Conservation (phyloP, 2,329 filamentous ascomycete species). For the Cladophialophora yegresii region DNA sequence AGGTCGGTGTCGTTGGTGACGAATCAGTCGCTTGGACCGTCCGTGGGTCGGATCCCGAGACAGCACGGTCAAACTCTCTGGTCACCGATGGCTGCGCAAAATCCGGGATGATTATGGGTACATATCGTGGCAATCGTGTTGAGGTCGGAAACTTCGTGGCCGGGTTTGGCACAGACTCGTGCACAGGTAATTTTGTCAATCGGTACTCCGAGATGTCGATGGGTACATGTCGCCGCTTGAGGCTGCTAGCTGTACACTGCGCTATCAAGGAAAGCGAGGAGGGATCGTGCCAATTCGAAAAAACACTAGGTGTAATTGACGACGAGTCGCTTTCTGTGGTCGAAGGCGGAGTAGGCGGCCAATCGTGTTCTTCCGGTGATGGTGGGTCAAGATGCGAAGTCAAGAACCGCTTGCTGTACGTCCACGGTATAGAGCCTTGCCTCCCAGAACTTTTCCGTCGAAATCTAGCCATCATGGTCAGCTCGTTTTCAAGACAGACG, state of each 20-base stretch:
- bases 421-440: constrained; percentile 14
- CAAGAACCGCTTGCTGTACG: constrained; percentile 17
- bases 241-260: constrained; percentile 13
- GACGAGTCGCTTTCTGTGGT: constrained; percentile 17
- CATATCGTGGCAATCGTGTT: constrained; percentile 37
- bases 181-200: constrained; percentile 16
- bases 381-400: constrained; percentile 32
- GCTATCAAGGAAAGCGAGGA: constrained; percentile 20
- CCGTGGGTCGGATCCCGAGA: constrained; percentile 22
- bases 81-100: constrained; percentile 37
- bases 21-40: constrained; percentile 21
- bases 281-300: constrained; percentile 25
- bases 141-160: constrained; percentile 23
- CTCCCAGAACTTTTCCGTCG: constrained; percentile 26
- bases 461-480: constrained; percentile 32
- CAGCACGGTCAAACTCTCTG: constrained; percentile 28
- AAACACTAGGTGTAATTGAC: constrained; percentile 14
- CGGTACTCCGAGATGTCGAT: constrained; percentile 29
- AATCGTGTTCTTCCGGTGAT: constrained; percentile 28
- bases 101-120: constrained; percentile 39
- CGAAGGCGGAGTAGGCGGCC: constrained; percentile 23
- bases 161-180: constrained; percentile 18
- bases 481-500: constrained; percentile 2
- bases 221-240: constrained; percentile 19
- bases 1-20: constrained; percentile 25